Base-by-base conservation (phyloP, 768 basidiomycete genomes). In the Xerocomus potaroensis region DNA sequence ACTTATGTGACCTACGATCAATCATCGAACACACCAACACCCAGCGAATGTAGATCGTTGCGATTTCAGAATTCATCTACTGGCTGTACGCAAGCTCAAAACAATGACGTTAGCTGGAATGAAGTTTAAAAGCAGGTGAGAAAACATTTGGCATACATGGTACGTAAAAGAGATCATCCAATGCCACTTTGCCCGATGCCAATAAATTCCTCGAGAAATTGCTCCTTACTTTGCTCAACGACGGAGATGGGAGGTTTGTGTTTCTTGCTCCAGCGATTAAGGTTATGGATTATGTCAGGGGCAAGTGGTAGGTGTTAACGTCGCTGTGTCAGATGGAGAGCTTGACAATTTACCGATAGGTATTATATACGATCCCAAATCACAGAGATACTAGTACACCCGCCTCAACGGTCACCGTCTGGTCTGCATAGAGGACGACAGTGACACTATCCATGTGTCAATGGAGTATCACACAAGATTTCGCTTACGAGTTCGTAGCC, bases 311-410 rank as follows among this genome's bases (percentile, higher is more conserved):
- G 30, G 47, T 24, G 6, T 16, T 9, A 15, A 29, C 3, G 27
- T 5, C 5, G 27, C 14, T 14, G 10, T 24, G 16, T 4, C 10
- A 1, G n/a, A 10, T 27, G 27, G 7, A 16, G 1, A 31, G 33
- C 16, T 8, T 5, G n/a, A 19, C 12, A 8, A 3, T 15, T 16
- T 30, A 30, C 24, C 14, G 10, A 36, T 14, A 48, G 47, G 47
- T 48, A 41, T 19, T 42, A 35, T 16, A 42, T 48, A 27, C 47
- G 47, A 6, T 41, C 40, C 21, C 33, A 40, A 36, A 9, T 19
- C 33, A 11, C n/a, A 21, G 16, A 42, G 47, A 21, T n/a, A 48
- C 27, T 48, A 41, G 47, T 48, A 41, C 34, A 16, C 42, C n/a
- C 27, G 40, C 8, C 18, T 15, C 5, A 31, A 21, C 12, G 40